Evolutionary conservation across 2,329 filamentous ascomycete genomes (phyloP), one percentile per base, ranked within the genome.

Genomic region (Metarhizium guizhouense): DNA sequence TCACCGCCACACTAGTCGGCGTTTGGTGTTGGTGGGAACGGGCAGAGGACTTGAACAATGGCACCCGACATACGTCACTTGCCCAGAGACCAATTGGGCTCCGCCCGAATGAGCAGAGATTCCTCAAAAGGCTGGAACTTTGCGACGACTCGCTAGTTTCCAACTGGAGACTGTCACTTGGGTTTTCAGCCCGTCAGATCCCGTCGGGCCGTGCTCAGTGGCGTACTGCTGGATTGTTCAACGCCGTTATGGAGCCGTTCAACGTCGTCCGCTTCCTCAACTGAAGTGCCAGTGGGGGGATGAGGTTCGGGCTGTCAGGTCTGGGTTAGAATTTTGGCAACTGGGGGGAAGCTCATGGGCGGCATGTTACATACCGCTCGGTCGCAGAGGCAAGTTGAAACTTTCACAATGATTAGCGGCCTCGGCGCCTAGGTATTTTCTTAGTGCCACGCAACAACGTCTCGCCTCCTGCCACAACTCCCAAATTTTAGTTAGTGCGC

Each of bases 11-110:
- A 42, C 52, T 18, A 45, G 20, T 25, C 7, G 52, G 52, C 50
- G 49, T 52, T 48, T 48, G 45, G 25, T 30, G 45, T 48, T 14
- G 45, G 45, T 30, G 45, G 45, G 45, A 48, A 48, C 43, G 30
- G 50, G 47, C 32, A 45, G 20, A 6, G 14, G 11, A 20, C 42
- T 10, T 50, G 47, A 47, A 43, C 53, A 55, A 52, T 38, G 42
- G 42, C 42, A 45, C 16, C 30, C 45, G 42, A 52, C 40, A 55
- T 55, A 59, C 55, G 57, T 59, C 55, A 59, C 57, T 40, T 45
- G 48, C 11, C 25, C 30, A 36, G 18, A 43, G 38, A 51, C 30
- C 30, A 47, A 42, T 54, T 6, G 30, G 38, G 18, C 13, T 40
- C 47, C 55, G 34, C 51, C 47, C 45, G 53, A 45, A 40, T 51